phyloP scores from a whole-genome alignment of 2,329 filamentous ascomycete species.

The Orbilia brochopaga region DNA sequence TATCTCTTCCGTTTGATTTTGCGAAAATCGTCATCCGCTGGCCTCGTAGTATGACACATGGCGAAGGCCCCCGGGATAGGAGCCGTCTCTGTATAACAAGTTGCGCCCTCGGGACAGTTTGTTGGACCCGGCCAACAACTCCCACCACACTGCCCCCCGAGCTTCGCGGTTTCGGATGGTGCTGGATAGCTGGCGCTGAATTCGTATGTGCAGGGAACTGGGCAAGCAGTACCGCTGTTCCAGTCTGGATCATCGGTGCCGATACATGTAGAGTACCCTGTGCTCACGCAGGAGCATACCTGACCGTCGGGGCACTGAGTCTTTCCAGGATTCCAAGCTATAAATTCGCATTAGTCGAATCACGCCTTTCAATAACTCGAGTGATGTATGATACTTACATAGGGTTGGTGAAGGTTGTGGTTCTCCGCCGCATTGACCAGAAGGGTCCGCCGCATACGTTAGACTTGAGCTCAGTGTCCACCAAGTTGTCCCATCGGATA shows the following conservation, averaged over 20 bases:
- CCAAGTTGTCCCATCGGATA: neutral
- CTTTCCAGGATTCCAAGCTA: constrained; percentile 24
- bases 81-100: constrained; percentile 30
- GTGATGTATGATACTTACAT: constrained; percentile 7
- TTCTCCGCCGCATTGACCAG: constrained; percentile 43
- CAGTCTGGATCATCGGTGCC: constrained; percentile 9
- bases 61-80: constrained; percentile 34
- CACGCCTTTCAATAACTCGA: neutral
- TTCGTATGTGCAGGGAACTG: constrained; percentile 30
- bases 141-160: constrained; percentile 44
- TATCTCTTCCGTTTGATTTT: constrained; percentile 24
- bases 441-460: constrained; percentile 25
- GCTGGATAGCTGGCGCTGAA: constrained; percentile 19
- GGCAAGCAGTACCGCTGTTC: constrained; percentile 19
- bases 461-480: constrained; percentile 29
- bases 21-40: neutral
- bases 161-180: constrained; percentile 32
- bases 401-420: constrained; percentile 4
- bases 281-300: constrained; percentile 22
- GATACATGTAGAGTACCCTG: constrained; percentile 30
- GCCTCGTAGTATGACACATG: constrained; percentile 34
- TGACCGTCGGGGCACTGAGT: constrained; percentile 30
- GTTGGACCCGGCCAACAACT: constrained; percentile 43
- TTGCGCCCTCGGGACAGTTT: constrained; percentile 33
- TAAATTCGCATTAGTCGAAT: neutral